Evolutionary conservation across 2,329 filamentous ascomycete genomes (phyloP), one percentile per base, ranked within the genome.

Genomic region (Pseudogymnoascus sp.): DNA sequence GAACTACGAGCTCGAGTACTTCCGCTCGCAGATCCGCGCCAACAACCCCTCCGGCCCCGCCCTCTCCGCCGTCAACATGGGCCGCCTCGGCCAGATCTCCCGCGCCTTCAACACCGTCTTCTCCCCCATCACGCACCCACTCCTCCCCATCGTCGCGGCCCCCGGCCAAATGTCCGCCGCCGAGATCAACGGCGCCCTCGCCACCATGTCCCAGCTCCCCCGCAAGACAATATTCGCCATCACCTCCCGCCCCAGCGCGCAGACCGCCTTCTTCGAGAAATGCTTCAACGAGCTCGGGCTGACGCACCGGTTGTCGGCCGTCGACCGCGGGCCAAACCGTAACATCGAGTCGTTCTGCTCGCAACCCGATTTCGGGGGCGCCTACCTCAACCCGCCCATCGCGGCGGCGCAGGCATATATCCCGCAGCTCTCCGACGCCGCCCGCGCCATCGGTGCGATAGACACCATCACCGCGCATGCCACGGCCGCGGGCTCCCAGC

Each of bases 1-100:
- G 69, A 95, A 96, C 74, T 95, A 96, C 72, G 90, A 96, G 76
- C 82, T 96, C 35, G 91, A 96, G 74, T 93, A 93, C 74, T 96
- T 96, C 76, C 86, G 91, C 31, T 91, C 89, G 10, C 82, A 86
- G 67, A 87, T 95, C 72, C 86, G 86, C 70, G 78, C 82, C 31
- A 85, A 88, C 66, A 87, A 88, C 67, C 82, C 88, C 0, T 81
- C 87, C 66, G 80, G 82, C 7, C 90, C 90, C 8, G 88, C 89
- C 0, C 80, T 96, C 35, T 95, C 90, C 1, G 90, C 89, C 6
- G 85, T 96, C 68, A 95, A 95, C 74, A 95, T 95, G 90, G 90
- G 90, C 26, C 87, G 90, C 69, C 84, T 86, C n/a, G 91, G 91
- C 10, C 91, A 96, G 72, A 84, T 96, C 60, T 95, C 91, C 1